These are phyloP conservation scores for Erythrophleum fordii DNA, from an alignment of 306 rosid species.

Conservation along the genomic window DNA sequence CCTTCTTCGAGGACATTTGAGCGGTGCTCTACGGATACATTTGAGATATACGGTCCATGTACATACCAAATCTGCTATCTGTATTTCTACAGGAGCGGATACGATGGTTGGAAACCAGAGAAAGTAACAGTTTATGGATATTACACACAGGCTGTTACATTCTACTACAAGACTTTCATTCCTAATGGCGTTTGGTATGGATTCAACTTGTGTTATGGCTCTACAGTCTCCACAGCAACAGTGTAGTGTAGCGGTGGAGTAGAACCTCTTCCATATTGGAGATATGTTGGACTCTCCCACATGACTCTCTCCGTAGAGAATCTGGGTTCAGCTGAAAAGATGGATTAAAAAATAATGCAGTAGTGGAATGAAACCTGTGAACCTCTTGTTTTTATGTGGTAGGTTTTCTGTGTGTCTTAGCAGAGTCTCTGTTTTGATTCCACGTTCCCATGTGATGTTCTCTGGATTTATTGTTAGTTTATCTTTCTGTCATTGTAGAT, in stretches of 20 bases:
- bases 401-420: neutral
- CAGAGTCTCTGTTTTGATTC: neutral
- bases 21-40: conserved; percentile 83
- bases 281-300: too few species aligned
- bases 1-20: conserved; percentile 69
- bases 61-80: conserved; percentile 65
- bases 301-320: too few species aligned
- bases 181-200: conserved; percentile 80
- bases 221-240: conserved; percentile 38
- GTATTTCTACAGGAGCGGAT: conserved; percentile 71
- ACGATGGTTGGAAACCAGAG: conserved; percentile 86
- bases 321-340: too few species aligned
- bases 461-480: neutral
- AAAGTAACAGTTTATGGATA: conserved; percentile 59
- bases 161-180: conserved; percentile 57
- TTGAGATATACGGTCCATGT: conserved; percentile 75
- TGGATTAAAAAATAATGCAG: neutral
- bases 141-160: conserved; percentile 48
- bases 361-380: neutral
- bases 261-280: too few species aligned
- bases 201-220: conserved; percentile 54
- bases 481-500: neutral
- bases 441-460: neutral
- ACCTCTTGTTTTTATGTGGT: neutral
- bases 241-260: neutral